Percentiles rank a stretch among this genome's conserved stretches.
Evolutionary conservation across 805 yeast genomes (phyloP).

Genomic region (Myxozyma sirexii): DNA sequence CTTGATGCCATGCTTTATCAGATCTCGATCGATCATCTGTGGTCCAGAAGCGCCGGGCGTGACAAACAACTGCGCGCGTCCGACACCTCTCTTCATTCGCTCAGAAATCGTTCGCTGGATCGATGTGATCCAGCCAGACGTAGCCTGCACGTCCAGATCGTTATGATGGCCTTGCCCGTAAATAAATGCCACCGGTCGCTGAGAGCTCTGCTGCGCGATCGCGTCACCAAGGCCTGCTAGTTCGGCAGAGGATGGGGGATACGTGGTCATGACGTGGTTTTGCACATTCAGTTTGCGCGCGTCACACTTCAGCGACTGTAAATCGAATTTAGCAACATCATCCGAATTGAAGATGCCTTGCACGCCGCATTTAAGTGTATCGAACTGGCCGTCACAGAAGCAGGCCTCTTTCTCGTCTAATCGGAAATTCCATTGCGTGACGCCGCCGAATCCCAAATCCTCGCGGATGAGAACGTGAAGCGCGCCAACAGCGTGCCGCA

Average conservation of each 20-base stretch:
- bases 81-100: conserved; percentile 12
- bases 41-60: conserved; percentile 34
- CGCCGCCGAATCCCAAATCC: conserved; percentile 33
- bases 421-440: conserved; percentile 34
- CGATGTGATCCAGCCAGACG: conserved; percentile 31
- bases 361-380: conserved; percentile 31
- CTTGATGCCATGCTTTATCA: conserved; percentile 27
- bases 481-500: conserved; percentile 35
- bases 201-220: conserved; percentile 9
- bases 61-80: conserved; percentile 31
- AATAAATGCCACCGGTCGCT: conserved; percentile 24
- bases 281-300: conserved; percentile 21
- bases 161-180: conserved; percentile 34
- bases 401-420: conserved; percentile 29
- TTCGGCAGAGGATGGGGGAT: conserved; percentile 32
- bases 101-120: conserved; percentile 32
- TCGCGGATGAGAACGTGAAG: conserved; percentile 31
- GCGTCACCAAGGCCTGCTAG: conserved; percentile 27
- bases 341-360: conserved; percentile 34
- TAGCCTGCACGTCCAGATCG: conserved; percentile 26
- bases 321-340: conserved; percentile 32
- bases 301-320: conserved; percentile 27
- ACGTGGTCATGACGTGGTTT: conserved; percentile 33
- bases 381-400: conserved; percentile 34
- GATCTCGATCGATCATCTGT: conserved; percentile 31